Percentiles rank a stretch among this genome's conserved stretches.
These are phyloP conservation scores for Cladosporium sp. DNA, from an alignment of 2,329 filamentous ascomycete genomes.

Conservation along the genomic window DNA sequence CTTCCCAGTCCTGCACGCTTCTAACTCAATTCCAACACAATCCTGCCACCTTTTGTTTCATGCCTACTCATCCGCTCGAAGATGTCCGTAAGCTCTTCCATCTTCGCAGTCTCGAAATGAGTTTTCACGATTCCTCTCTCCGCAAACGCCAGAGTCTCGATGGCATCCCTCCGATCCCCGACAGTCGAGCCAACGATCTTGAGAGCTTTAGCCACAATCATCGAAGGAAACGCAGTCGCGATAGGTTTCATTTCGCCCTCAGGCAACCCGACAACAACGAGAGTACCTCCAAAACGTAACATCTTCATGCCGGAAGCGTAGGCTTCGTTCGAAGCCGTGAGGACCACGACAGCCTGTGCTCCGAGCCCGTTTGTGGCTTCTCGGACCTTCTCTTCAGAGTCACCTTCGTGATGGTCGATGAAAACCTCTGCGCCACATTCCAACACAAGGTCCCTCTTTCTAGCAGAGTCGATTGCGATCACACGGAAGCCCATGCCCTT, in stretches of 20 bases:
- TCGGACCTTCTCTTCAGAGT: conserved; percentile 53
- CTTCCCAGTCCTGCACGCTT: too few species aligned
- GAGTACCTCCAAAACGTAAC: conserved; percentile 42
- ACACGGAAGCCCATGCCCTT: conserved; percentile 58
- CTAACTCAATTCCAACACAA: too few species aligned
- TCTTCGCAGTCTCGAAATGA: conserved; percentile 41
- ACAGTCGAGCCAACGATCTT: conserved; percentile 44
- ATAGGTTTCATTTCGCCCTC: conserved; percentile 44
- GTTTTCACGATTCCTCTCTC: conserved; percentile 42
- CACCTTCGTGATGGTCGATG: conserved; percentile 55
- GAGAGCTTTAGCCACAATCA: conserved; percentile 37
- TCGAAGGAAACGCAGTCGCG: conserved; percentile 36
- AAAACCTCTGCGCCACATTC: conserved; percentile 62
- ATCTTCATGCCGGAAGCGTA: conserved; percentile 39
- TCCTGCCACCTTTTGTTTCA: too few species aligned
- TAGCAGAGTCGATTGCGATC: conserved; percentile 60
- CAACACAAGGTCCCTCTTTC: conserved; percentile 58
- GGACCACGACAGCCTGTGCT: conserved; percentile 56
- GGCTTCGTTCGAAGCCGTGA: conserved; percentile 44
- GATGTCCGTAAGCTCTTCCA: conserved; percentile 42
- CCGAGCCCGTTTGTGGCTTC: conserved; percentile 54
- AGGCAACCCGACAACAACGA: conserved; percentile 44
- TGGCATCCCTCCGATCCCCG: conserved; percentile 43
- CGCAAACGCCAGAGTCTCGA: conserved; percentile 46
- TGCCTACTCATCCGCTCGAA: too few species aligned